Percentiles rank a stretch among this genome's conserved stretches.
Conservation (phyloP, 2,329 filamentous ascomycete genomes). For the Fusarium chuoi region DNA sequence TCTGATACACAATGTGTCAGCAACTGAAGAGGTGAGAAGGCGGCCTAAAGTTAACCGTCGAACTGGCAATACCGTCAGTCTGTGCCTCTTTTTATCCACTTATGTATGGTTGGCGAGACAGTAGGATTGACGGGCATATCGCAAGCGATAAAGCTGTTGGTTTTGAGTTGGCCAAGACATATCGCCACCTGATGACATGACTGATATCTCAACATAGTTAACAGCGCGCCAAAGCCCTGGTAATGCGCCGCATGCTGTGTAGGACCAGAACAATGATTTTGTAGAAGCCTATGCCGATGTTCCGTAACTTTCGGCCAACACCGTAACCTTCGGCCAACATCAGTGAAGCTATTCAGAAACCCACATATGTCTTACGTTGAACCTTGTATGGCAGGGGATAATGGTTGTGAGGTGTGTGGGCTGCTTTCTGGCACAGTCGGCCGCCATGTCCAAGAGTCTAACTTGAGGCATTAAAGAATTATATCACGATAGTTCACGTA, state of each 20-base stretch:
- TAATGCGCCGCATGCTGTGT: accelerated
- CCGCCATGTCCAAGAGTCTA: not conserved
- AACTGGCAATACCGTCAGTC: not conserved
- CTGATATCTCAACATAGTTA: not conserved
- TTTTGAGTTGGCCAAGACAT: not conserved
- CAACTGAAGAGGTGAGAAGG: too few relatives aligned
- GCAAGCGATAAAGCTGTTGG: not conserved
- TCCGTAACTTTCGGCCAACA: not conserved
- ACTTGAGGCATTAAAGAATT: not conserved
- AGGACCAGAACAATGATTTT: not conserved
- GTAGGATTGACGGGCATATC: not conserved
- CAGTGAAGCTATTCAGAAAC: not conserved
- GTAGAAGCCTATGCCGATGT: not conserved
- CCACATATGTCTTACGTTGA: not conserved
- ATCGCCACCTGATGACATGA: not conserved
- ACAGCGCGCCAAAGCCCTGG: not conserved
- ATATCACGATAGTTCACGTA: not conserved
- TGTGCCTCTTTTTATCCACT: not conserved
- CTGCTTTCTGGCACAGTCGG: not conserved
- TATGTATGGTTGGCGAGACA: accelerated
- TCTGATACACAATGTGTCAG: not conserved
- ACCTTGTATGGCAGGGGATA: too few relatives aligned
- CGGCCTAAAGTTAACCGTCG: not conserved
- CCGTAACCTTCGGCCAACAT: not conserved
- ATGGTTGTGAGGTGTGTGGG: not conserved